Evolutionary conservation across 352 stramenopile species (phyloP), one percentile per base, ranked within the genome.

Genomic region (Phytophthora brassicae): DNA sequence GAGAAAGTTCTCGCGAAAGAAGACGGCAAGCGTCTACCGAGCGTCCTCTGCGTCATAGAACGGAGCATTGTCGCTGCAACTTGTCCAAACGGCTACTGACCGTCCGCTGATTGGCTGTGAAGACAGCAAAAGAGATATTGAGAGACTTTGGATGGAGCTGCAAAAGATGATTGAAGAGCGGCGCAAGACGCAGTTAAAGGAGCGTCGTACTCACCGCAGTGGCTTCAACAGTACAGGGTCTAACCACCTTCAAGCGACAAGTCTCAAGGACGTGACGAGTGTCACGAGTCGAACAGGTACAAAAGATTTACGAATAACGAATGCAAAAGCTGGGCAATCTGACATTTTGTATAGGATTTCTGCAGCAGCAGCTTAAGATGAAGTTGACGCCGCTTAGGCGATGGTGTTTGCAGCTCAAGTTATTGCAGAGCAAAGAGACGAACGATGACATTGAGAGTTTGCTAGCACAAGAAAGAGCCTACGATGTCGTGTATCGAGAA

Each of bases 401-500:
- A 22, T 86, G 72, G 76, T 57, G 68, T 50, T 31, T 72, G 28
- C 41, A 87, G 56, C 61, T 90, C 9, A 57, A 84, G 46, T 31
- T 86, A 9, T 17, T 82, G 26, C 46, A 73, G 42, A 38, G 53
- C 11, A 24, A 11, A 17, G 36, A 57, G 44, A 44, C 39, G 36
- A 35, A 36, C 71, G n/a, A 13, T 52, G 23, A 38, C 38, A 11
- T 53, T 2, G 56, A 73, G 11, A 19, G 13, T 9, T 26, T 38
- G 22, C 52, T 81, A 23, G 13, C 17, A 6, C 42, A 28, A 8
- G 67, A 87, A 20, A 35, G 57, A 16, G 44, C 28, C 55, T 86
- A 73, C 20, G 81, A 91, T 38, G 47, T 86, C 2, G 43, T 62
- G 4, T 90, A 86, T 45, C 58, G 72, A 14, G 45, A 60, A 31